Conservation (phyloP, 352 stramenopile genomes). For the Globisporangium carolinianum region DNA sequence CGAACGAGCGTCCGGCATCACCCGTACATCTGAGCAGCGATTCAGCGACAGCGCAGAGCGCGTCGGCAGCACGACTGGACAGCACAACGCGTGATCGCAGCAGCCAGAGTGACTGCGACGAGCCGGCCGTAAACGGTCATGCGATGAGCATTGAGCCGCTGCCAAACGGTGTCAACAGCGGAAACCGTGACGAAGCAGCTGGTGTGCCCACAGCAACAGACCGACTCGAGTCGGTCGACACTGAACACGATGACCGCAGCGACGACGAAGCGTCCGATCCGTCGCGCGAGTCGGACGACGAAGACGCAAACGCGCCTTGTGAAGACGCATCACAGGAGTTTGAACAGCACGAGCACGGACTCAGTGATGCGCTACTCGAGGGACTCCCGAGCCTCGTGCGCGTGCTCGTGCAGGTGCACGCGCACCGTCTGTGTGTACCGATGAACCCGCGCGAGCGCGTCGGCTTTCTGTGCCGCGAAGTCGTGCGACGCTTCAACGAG, state of each 20-base stretch:
- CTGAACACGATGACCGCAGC: too few species aligned
- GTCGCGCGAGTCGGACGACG: background rate
- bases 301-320: too few species aligned
- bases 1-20: background rate
- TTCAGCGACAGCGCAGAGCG: background rate
- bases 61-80: background rate
- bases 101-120: too few species aligned
- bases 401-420: constrained; percentile 45
- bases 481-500: constrained; percentile 60
- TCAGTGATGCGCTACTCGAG: constrained; percentile 13
- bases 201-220: too few species aligned
- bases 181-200: too few species aligned
- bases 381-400: constrained; percentile 35
- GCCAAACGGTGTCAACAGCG: too few species aligned
- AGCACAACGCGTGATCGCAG: too few species aligned
- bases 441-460: constrained; percentile 46
- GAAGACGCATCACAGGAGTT: background rate
- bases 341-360: background rate
- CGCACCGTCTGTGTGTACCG: constrained; percentile 43
- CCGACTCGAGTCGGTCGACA: too few species aligned
- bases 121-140: too few species aligned
- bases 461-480: constrained; percentile 35
- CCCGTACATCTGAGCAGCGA: background rate
- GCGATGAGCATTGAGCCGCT: too few species aligned
- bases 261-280: background rate